Percentiles rank a stretch among this genome's conserved stretches.
These are phyloP conservation scores for Irpex sp. DNA, from an alignment of 1,284 basidiomycete genomes.

Conservation along the genomic window DNA sequence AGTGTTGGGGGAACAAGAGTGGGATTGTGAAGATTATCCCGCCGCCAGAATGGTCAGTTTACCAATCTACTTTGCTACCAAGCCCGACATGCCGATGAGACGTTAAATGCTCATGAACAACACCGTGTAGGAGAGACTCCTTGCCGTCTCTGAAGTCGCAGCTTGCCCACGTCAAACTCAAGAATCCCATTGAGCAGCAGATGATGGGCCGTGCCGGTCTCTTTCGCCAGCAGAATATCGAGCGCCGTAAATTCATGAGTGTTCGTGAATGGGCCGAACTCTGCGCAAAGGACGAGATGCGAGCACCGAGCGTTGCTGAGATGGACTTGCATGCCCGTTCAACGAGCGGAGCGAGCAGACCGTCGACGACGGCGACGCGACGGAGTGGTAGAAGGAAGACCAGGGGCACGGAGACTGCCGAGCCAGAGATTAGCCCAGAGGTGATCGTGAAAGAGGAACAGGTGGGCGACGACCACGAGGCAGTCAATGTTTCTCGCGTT, in stretches of 20 bases:
- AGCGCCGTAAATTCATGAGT: slow-evolving; percentile 77
- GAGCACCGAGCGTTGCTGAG: slow-evolving; percentile 65
- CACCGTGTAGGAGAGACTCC: slow-evolving; percentile 54
- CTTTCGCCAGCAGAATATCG: slow-evolving; percentile 89
- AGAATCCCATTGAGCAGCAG: slow-evolving; percentile 86
- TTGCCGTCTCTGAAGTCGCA: slow-evolving; percentile 66
- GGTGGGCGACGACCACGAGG: slow-evolving; percentile 24
- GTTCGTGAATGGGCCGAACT: slow-evolving; percentile 85
- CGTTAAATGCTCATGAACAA: not conserved
- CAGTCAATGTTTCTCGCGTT: slow-evolving; percentile 6
- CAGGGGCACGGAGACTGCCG: slow-evolving; percentile 29
- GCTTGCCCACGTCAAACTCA: slow-evolving; percentile 71
- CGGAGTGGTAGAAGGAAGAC: slow-evolving; percentile 21
- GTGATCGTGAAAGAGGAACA: slow-evolving; percentile 31
- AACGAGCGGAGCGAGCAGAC: slow-evolving; percentile 15
- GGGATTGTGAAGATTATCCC: slow-evolving; percentile 95
- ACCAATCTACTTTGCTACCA: not conserved
- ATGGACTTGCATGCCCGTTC: slow-evolving; percentile 51
- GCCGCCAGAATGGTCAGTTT: slow-evolving; percentile 83
- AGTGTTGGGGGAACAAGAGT: slow-evolving; percentile 82
- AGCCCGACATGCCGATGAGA: not conserved
- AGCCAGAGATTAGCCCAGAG: slow-evolving; percentile 28
- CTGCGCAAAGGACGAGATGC: slow-evolving; percentile 64
- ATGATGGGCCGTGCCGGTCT: slow-evolving; percentile 83
- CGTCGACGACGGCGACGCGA: slow-evolving; percentile 16